Conservation (phyloP, 495 filamentous ascomycete species). For the Hypoxylon crocopeplum region DNA sequence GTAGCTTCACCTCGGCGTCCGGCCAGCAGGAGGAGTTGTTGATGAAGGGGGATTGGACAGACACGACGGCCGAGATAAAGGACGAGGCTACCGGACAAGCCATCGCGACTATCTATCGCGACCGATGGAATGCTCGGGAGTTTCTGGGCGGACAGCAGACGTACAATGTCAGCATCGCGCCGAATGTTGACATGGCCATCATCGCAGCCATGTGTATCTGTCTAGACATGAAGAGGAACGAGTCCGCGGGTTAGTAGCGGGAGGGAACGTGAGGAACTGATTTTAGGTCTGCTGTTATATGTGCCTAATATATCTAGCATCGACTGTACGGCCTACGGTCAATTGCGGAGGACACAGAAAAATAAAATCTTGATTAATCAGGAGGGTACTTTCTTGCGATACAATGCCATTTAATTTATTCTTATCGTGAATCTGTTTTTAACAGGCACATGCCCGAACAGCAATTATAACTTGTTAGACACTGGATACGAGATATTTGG, state of each 20-base stretch:
- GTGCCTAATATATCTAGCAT: too few relatives aligned
- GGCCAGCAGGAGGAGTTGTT: slow-evolving; percentile 43
- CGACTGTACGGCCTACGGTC: too few relatives aligned
- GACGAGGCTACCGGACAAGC: slow-evolving; percentile 49
- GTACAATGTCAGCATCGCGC: slow-evolving; percentile 65
- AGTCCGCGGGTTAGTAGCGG: slow-evolving; percentile 22
- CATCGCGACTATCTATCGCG: slow-evolving; percentile 63
- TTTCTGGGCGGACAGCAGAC: slow-evolving; percentile 64
- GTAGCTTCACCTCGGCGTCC: slow-evolving; percentile 52
- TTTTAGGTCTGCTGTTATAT: too few relatives aligned
- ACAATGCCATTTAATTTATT: too few relatives aligned
- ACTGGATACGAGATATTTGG: too few relatives aligned
- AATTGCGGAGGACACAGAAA: too few relatives aligned
- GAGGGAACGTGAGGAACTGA: too few relatives aligned
- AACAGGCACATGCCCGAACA: too few relatives aligned
- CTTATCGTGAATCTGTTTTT: too few relatives aligned
- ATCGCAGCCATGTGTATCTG: slow-evolving; percentile 67
- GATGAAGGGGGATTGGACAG: slow-evolving; percentile 59
- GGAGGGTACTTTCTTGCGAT: too few relatives aligned
- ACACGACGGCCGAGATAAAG: slow-evolving; percentile 55
- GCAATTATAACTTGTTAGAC: too few relatives aligned
- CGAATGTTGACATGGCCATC: slow-evolving; percentile 64
- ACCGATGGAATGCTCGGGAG: slow-evolving; percentile 59
- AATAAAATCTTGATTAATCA: too few relatives aligned
- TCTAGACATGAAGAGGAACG: slow-evolving; percentile 68